phyloP scores from a whole-genome alignment of 2,329 filamentous ascomycete genomes.

The Fusarium armeniacum region DNA sequence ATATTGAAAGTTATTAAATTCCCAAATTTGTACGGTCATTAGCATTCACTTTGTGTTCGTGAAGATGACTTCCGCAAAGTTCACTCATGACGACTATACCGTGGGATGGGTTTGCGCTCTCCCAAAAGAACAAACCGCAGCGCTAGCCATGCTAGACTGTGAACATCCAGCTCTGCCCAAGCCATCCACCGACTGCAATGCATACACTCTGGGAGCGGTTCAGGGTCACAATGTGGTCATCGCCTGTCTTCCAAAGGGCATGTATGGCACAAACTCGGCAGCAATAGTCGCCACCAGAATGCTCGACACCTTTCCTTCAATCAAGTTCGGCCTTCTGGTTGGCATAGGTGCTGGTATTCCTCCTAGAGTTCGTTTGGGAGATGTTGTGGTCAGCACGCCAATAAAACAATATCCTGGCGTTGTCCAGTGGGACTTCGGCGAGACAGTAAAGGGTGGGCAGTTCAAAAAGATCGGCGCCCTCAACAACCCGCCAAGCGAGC shows the following conservation, averaged over 20 bases:
- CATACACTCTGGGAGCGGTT: slow-evolving; percentile 3
- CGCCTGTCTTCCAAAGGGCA: background rate
- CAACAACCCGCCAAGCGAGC: slow-evolving; percentile 4
- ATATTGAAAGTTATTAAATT: too few species aligned
- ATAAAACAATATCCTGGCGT: slow-evolving; percentile 3
- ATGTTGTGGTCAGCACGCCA: slow-evolving; percentile 25
- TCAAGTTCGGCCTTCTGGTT: slow-evolving; percentile 18
- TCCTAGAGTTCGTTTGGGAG: slow-evolving; percentile 19
- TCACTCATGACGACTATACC: background rate
- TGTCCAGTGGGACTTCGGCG: slow-evolving; percentile 25
- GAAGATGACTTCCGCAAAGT: background rate
- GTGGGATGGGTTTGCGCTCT: slow-evolving; percentile 1
- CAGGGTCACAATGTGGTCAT: slow-evolving; percentile 12
- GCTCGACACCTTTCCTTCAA: slow-evolving; percentile 12
- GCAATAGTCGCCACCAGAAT: background rate
- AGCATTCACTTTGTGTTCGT: too few species aligned
- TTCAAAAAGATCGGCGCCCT: slow-evolving; percentile 20
- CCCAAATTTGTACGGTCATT: background rate
- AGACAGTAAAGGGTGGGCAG: slow-evolving; percentile 1
- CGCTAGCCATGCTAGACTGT: slow-evolving; percentile 6
- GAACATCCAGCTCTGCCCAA: background rate
- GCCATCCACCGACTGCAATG: background rate
- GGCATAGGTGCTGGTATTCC: slow-evolving; percentile 26
- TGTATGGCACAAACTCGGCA: background rate
- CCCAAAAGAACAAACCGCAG: background rate